Evolutionary conservation across 148 eudicot genomes (phyloP).

Genomic region (Silene uniflora): DNA sequence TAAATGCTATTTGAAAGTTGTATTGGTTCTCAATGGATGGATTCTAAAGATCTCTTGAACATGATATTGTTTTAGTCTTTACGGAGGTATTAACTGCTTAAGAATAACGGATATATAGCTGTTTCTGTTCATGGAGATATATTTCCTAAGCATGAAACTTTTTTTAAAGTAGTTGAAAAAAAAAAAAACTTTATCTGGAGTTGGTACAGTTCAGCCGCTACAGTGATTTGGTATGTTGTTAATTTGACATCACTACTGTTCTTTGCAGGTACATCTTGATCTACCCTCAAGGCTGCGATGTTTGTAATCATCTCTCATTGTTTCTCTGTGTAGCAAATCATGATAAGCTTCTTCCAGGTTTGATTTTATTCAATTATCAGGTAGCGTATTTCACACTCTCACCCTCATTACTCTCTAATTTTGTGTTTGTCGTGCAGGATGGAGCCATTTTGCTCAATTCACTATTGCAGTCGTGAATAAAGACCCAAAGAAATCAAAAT

Average conservation of each 20-base stretch:
- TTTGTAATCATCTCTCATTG: conserved; percentile 90
- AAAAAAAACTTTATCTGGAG: background rate
- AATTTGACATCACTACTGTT: conserved; percentile 15
- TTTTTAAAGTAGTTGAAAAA: too few species aligned
- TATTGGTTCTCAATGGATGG: background rate
- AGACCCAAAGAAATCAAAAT: conserved; percentile 83
- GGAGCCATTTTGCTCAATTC: conserved; percentile 97
- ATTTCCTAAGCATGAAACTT: background rate
- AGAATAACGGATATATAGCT: background rate
- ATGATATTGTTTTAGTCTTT: background rate
- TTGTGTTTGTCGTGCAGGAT: conserved; percentile 43
- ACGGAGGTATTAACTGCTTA: background rate
- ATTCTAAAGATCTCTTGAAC: background rate
- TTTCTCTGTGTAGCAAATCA: conserved; percentile 90
- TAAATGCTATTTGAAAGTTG: background rate
- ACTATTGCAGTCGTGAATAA: conserved; percentile 91
- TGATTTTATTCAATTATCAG: conserved; percentile 3
- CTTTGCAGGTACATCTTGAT: conserved; percentile 80
- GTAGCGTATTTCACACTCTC: background rate
- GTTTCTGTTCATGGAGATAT: background rate
- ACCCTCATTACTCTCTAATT: background rate
- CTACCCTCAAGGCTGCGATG: conserved; percentile 96
- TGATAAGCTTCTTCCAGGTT: conserved; percentile 96
- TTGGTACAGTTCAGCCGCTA: conserved; percentile 6
- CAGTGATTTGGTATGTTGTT: background rate